Evolutionary conservation across 1,139 yeast species (phyloP).

Genomic region (Suhomyces maxii): DNA sequence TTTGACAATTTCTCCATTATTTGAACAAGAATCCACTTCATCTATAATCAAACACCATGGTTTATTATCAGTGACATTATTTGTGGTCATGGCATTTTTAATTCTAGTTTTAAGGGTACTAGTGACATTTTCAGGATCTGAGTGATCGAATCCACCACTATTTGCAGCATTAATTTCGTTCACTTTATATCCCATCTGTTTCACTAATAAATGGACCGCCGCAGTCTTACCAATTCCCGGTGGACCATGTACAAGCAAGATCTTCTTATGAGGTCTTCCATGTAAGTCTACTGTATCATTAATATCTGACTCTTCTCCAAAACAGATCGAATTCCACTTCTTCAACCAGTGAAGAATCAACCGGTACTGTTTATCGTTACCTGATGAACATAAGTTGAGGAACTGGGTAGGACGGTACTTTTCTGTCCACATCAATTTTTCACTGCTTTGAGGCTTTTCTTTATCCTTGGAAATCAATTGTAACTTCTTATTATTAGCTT

Average conservation of each 20-base stretch:
- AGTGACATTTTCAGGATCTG: slow-evolving; percentile 35
- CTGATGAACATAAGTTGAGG: slow-evolving; percentile 62
- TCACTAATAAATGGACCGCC: slow-evolving; percentile 80
- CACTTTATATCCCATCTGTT: slow-evolving; percentile 76
- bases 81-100: slow-evolving; percentile 67
- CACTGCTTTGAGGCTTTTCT: background rate
- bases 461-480: background rate
- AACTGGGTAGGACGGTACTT: slow-evolving; percentile 79
- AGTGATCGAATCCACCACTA: slow-evolving; percentile 33
- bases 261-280: slow-evolving; percentile 69
- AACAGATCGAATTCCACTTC: slow-evolving; percentile 76
- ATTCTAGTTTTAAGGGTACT: slow-evolving; percentile 50
- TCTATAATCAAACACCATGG: slow-evolving; percentile 86
- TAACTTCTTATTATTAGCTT: slow-evolving; percentile 19
- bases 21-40: slow-evolving; percentile 89
- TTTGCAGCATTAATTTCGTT: slow-evolving; percentile 92
- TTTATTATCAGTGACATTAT: slow-evolving; percentile 51
- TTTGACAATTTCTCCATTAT: slow-evolving; percentile 69
- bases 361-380: slow-evolving; percentile 80
- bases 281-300: slow-evolving; percentile 48
- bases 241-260: slow-evolving; percentile 83
- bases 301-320: slow-evolving; percentile 38
- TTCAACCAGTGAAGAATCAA: slow-evolving; percentile 73
- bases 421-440: slow-evolving; percentile 61
- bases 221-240: slow-evolving; percentile 97